Evolutionary conservation across 2,329 filamentous ascomycete species (phyloP).

Genomic region (Pyricularia pennisetigena): DNA sequence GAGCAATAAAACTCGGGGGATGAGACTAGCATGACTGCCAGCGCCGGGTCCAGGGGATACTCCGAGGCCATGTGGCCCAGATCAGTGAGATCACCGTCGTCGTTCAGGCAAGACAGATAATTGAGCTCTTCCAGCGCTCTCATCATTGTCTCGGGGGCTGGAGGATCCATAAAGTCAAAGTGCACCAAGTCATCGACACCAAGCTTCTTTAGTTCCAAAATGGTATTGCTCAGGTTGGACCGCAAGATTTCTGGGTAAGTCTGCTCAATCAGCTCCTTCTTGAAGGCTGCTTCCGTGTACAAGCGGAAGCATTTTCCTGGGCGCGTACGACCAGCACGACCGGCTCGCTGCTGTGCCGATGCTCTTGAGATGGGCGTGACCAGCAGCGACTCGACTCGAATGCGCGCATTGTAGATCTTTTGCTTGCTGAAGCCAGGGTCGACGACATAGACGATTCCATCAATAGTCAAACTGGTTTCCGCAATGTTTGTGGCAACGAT

Average conservation of each 20-base stretch:
- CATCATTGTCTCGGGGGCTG: constrained; percentile 97
- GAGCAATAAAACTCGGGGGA: constrained; percentile 98
- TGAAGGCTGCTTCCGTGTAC: constrained; percentile 92
- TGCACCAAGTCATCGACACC: constrained; percentile 93
- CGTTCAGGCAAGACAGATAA: constrained; percentile 91
- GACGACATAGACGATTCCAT: constrained; percentile 98
- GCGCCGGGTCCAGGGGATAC: constrained; percentile 85
- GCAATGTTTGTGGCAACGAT: constrained; percentile 97
- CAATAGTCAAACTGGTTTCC: constrained; percentile 93
- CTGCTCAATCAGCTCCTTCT: constrained; percentile 95
- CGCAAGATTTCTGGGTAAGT: constrained; percentile 93
- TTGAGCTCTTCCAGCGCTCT: constrained; percentile 94
- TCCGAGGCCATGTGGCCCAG: constrained; percentile 84
- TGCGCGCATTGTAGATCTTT: constrained; percentile 96
- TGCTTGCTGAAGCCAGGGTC: constrained; percentile 99
- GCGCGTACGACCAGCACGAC: constrained; percentile 97
- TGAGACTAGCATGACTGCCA: constrained; percentile 96
- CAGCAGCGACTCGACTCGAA: constrained; percentile 92
- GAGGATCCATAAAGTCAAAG: constrained; percentile 98
- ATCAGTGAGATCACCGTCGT: constrained; percentile 84
- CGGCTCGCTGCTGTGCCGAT: constrained; percentile 91
- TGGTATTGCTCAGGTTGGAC: constrained; percentile 90
- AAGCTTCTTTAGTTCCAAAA: constrained; percentile 94
- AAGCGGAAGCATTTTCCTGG: constrained; percentile 97
- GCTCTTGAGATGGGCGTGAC: constrained; percentile 97